These are phyloP conservation scores for Coemansia sp. DNA, from an alignment of 192 early-diverging fungal genomes.

Conservation along the genomic window DNA sequence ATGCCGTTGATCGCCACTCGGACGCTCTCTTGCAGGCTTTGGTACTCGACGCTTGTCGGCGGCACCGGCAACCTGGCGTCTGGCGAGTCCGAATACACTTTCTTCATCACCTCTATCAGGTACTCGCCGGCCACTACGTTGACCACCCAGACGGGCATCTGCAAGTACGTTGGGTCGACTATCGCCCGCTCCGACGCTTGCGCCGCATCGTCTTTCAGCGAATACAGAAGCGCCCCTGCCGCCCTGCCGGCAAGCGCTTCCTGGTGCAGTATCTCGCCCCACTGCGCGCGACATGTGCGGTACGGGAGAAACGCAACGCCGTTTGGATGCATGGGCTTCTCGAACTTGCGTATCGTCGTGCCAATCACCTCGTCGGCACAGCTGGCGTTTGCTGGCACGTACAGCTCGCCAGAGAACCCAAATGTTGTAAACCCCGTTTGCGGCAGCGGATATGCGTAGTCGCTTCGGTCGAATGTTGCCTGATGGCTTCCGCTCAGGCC, in stretches of 20 bases:
- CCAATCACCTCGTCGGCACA: conserved; percentile 38
- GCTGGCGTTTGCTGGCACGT: conserved; percentile 22
- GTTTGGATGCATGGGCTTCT: conserved; percentile 12
- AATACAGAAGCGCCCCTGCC: conserved; percentile 32
- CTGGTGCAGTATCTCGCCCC: conserved; percentile 28
- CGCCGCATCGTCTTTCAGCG: conserved; percentile 49
- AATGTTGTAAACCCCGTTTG: conserved; percentile 34
- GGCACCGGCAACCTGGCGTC: conserved; percentile 3
- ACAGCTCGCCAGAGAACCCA: conserved; percentile 44
- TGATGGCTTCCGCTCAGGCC: conserved; percentile 14
- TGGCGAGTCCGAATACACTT: not conserved
- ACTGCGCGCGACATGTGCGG: conserved; percentile 30
- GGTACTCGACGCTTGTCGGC: conserved; percentile 25
- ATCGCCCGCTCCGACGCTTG: conserved; percentile 34
- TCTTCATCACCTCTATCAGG: conserved; percentile 14
- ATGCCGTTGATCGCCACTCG: conserved; percentile 1
- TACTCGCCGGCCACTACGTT: conserved; percentile 38
- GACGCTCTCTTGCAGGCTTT: not conserved
- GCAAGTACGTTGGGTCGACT: conserved; percentile 18
- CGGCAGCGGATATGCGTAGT: conserved; percentile 42
- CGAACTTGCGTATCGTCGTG: not conserved
- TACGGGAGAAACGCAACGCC: conserved; percentile 46
- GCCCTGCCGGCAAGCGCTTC: conserved; percentile 28
- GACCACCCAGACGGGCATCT: conserved; percentile 46
- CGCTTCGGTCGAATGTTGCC: conserved; percentile 46